Evolutionary conservation across 768 basidiomycete genomes (phyloP).

Genomic region (Leccinum rimulosum): DNA sequence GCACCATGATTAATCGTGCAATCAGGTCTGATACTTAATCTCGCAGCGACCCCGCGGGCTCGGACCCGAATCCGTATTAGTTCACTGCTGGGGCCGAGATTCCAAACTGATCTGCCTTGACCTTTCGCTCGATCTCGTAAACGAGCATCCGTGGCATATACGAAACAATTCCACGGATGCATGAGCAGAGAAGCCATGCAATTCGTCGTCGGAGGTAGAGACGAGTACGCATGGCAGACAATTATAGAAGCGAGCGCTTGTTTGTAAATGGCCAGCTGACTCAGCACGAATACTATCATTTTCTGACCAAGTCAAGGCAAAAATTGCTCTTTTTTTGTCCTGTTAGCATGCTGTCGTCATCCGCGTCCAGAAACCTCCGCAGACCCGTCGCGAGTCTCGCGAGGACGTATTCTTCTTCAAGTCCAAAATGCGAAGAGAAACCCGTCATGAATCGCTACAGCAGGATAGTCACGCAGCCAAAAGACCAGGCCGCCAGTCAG

Average conservation of each 20-base stretch:
- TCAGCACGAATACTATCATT: constrained; percentile 6
- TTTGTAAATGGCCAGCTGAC: constrained; percentile 5
- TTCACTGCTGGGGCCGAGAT: neutral
- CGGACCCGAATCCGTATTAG: neutral
- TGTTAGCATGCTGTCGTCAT: constrained; percentile 23
- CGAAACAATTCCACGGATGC: neutral
- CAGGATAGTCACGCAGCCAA: constrained; percentile 81
- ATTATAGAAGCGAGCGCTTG: neutral
- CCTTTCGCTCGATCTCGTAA: neutral
- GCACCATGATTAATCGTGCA: neutral
- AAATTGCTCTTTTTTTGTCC: neutral
- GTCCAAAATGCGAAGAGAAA: constrained; percentile 38
- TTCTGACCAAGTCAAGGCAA: constrained; percentile 1
- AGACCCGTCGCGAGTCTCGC: constrained; percentile 18
- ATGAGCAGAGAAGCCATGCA: neutral
- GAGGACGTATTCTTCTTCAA: constrained; percentile 39
- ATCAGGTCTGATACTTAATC: neutral
- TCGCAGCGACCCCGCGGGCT: neutral
- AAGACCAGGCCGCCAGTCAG: constrained; percentile 95
- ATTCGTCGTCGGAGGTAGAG: neutral
- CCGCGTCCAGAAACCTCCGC: constrained; percentile 18
- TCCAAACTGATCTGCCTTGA: neutral
- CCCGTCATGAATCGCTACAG: constrained; percentile 69
- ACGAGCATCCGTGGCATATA: neutral
- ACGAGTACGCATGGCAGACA: neutral